Evolutionary conservation across 768 basidiomycete genomes (phyloP).

Genomic region (Butyriboletus loyo): DNA sequence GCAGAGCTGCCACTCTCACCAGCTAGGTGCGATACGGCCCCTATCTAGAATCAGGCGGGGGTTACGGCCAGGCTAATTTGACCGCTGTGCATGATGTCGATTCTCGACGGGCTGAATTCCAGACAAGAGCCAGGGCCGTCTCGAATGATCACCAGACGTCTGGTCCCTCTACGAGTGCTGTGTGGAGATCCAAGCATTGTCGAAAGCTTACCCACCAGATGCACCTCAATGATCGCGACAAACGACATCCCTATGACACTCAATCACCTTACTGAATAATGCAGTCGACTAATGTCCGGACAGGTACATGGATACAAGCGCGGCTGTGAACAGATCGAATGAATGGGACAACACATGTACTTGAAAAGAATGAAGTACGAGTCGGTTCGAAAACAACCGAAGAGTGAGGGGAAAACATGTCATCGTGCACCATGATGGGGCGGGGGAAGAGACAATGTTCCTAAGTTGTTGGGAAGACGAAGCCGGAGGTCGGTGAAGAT

Average conservation of each 20-base stretch:
- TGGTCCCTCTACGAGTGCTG: not conserved
- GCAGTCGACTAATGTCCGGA: not conserved
- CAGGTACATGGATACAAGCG: not conserved
- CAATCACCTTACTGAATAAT: not conserved
- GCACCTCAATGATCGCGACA: not conserved
- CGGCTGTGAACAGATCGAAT: not conserved
- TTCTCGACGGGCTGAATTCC: not conserved
- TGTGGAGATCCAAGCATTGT: not conserved
- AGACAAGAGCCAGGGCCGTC: not conserved
- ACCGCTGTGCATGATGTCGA: not conserved
- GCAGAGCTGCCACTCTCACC: not conserved
- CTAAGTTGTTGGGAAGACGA: slow-evolving; percentile 30
- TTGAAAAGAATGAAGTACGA: not conserved
- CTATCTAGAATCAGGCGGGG: no score
- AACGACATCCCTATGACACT: not conserved
- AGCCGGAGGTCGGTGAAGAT: slow-evolving; percentile 44
- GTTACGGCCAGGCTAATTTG: no score
- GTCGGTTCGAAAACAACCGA: not conserved
- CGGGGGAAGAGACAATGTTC: not conserved
- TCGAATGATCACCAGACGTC: not conserved
- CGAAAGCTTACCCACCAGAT: not conserved
- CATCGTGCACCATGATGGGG: not conserved
- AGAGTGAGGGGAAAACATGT: not conserved
- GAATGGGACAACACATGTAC: not conserved
- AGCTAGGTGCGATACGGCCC: not conserved